Conservation (phyloP, 1,284 basidiomycete genomes). For the Apiotrichum gracile region DNA sequence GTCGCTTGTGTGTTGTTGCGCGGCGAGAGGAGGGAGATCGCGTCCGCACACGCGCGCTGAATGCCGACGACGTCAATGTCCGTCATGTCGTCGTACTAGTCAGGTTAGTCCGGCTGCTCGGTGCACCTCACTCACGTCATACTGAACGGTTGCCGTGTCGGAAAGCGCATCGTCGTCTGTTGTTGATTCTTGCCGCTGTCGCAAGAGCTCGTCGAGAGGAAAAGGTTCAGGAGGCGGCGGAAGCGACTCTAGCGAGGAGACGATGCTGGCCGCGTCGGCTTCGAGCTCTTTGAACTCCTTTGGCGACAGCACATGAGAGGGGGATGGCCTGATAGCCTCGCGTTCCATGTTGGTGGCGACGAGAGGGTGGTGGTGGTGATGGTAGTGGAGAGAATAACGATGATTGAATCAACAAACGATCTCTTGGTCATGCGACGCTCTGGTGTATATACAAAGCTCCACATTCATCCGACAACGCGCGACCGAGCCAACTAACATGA, state of each 20-base stretch:
- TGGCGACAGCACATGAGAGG: not conserved
- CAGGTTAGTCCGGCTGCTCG: not conserved
- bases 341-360: not conserved
- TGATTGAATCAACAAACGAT: no score
- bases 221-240: not conserved
- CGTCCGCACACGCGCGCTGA: slow-evolving; percentile 26
- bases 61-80: slow-evolving; percentile 23
- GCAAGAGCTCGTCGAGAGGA: not conserved
- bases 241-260: slow-evolving; percentile 1
- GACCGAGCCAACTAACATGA: no score
- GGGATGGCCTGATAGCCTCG: not conserved
- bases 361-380: not conserved
- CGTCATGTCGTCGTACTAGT: slow-evolving; percentile 16
- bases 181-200: not conserved
- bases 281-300: not conserved
- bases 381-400: no score
- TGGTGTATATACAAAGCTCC: no score
- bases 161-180: not conserved
- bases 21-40: slow-evolving; percentile 22
- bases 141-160: not conserved
- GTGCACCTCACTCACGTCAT: slow-evolving; percentile 1
- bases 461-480: no score
- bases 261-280: not conserved
- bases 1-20: not conserved
- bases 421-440: no score